Evolutionary conservation across 345 rosid species (phyloP), one percentile per base, ranked within the genome.

Genomic region (Populus davidiana): DNA sequence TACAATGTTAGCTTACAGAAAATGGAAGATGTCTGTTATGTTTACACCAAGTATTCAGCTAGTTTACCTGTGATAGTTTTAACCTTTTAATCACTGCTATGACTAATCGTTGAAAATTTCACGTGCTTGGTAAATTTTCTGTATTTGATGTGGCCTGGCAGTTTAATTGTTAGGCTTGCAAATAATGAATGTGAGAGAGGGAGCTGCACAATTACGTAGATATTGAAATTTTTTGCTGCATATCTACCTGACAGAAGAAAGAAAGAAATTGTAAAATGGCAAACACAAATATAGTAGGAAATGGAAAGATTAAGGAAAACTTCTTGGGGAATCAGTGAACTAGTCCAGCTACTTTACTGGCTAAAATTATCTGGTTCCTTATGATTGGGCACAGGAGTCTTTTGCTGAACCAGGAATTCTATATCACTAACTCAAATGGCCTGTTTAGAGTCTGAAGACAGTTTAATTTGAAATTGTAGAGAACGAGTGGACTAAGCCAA

Each of bases 161-260:
- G 27, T 56, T 56, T 56, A 21, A 56, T 8, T 56, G 5, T 21
- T 54, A 54, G n/a, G 27, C 4, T 21, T 54, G 62, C 62, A 4
- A 54, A 54, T 21, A 54, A 54, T 21, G 11, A 54, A 54, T 54
- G 27, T 54, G 12, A 41, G 25, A 21, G 62, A 21, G 59, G 59
- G 59, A 6, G n/a, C 59, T 20, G 23, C 3, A 2, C 61, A 52
- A 21, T 21, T 21, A 54, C 12, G 23, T 54, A n/a, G 11, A n/a
- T 59, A 4, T 59, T 23, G 64, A 59, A 23, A 52, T 8, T 2
- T 9, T 3, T 59, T 59, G 14, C 29, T n/a, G n/a, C 50, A 44
- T 75, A 23, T 38, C 56, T 63, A 14, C 59, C 14, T 63, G 68
- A 38, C 56, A 61, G 12, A 74, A 74, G 33, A 68, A 62, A 73